Percentiles rank a stretch among this genome's conserved stretches.
These are phyloP conservation scores for Ceratocystiopsis brevicomis DNA, from an alignment of 2,329 filamentous ascomycete genomes.

Conservation along the genomic window DNA sequence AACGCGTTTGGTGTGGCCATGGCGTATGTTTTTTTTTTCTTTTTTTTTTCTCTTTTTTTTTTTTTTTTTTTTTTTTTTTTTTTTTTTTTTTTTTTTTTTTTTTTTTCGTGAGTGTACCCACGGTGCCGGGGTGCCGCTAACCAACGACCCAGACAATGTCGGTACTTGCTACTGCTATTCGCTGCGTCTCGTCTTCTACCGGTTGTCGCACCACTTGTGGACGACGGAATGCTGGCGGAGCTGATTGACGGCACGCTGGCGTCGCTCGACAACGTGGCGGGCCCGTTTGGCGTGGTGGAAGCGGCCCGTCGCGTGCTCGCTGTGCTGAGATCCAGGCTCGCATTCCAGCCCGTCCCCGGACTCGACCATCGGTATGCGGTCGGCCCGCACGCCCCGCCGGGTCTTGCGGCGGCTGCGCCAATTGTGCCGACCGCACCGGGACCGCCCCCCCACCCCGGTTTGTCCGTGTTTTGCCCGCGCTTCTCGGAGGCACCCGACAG, in stretches of 20 bases:
- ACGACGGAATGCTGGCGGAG: background rate
- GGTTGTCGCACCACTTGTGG: background rate
- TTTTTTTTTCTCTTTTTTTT: background rate
- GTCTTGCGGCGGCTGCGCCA: background rate
- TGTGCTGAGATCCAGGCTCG: too few relatives aligned
- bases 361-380: too few relatives aligned
- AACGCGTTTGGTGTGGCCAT: conserved; percentile 7
- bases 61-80: background rate
- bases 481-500: conserved; percentile 1
- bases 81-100: background rate
- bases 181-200: conserved; percentile 4
- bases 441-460: background rate
- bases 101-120: background rate
- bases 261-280: conserved; percentile 1
- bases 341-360: too few relatives aligned
- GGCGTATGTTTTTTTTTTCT: conserved; percentile 2
- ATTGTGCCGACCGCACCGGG: background rate
- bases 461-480: conserved; percentile 5
- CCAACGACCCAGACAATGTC: conserved; percentile 7
- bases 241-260: conserved; percentile 4
- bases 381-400: too few relatives aligned
- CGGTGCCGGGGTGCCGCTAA: too few relatives aligned
- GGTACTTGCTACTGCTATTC: conserved; percentile 8
- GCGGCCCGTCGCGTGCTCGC: conserved; percentile 5
- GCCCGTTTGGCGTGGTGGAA: conserved; percentile 2